phyloP scores from a whole-genome alignment of 2,329 filamentous ascomycete genomes.

The Rhynchosporium agropyri region DNA sequence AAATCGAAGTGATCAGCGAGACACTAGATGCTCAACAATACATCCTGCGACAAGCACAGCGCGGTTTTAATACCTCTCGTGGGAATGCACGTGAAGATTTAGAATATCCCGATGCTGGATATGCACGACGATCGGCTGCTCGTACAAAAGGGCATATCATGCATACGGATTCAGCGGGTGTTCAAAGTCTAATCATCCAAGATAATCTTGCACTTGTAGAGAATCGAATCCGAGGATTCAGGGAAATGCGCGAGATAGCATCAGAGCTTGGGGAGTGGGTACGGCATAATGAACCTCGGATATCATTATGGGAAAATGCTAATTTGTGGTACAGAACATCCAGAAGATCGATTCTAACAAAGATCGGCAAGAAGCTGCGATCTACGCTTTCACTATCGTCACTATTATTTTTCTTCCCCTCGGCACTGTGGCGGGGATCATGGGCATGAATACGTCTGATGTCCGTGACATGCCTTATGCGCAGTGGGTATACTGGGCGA shows the following conservation, averaged over 20 bases:
- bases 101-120: not conserved
- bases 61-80: constrained; percentile 13
- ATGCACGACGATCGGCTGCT: not conserved
- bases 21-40: constrained; percentile 29
- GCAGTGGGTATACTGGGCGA: constrained; percentile 43
- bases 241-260: constrained; percentile 29
- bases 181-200: constrained; percentile 31
- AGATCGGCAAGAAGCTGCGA: constrained; percentile 39
- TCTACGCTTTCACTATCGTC: constrained; percentile 43
- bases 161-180: constrained; percentile 19
- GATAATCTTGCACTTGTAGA: constrained; percentile 29
- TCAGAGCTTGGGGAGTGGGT: constrained; percentile 31
- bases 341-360: constrained; percentile 38
- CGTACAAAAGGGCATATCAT: not conserved
- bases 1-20: constrained; percentile 31
- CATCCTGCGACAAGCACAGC: constrained; percentile 20
- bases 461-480: constrained; percentile 38
- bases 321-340: constrained; percentile 25
- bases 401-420: constrained; percentile 44
- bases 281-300: not conserved
- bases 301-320: not conserved
- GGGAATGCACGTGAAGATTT: constrained; percentile 9
- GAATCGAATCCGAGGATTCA: constrained; percentile 27
- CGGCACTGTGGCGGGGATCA: constrained; percentile 39
- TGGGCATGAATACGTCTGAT: constrained; percentile 43